Percentiles rank a stretch among this genome's conserved stretches.
Conservation (phyloP, 805 yeast species). For the Saturnispora galanensis region DNA sequence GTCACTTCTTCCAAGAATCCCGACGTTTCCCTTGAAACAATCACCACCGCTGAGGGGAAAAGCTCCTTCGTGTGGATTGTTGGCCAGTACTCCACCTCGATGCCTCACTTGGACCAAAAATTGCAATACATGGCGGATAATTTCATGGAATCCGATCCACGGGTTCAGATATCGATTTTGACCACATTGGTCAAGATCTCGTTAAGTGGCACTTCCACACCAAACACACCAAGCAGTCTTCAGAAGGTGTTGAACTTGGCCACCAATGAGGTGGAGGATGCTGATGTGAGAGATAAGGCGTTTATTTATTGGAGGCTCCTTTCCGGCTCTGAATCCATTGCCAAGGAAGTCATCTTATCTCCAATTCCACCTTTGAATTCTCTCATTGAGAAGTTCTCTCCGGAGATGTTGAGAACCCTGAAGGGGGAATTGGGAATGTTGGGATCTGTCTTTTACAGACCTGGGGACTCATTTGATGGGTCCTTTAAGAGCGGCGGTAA, state of each 20-base stretch:
- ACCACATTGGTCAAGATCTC: constrained; percentile 54
- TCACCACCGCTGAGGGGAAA: constrained; percentile 41
- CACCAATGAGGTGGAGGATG: constrained; percentile 56
- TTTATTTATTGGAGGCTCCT: constrained; percentile 72
- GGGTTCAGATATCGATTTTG: constrained; percentile 49
- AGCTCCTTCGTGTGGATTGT: constrained; percentile 59
- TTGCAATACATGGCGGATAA: constrained; percentile 37
- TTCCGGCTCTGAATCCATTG: constrained; percentile 23
- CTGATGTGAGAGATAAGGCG: constrained; percentile 75
- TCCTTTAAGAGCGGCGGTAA: background rate
- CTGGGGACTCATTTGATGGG: constrained; percentile 42
- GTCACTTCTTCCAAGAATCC: constrained; percentile 21
- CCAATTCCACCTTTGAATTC: constrained; percentile 64
- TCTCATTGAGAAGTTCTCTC: constrained; percentile 63
- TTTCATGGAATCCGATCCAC: constrained; percentile 50
- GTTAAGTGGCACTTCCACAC: constrained; percentile 23
- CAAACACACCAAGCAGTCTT: constrained; percentile 31
- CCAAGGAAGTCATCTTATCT: constrained; percentile 46
- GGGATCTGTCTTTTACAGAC: constrained; percentile 84
- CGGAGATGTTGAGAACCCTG: constrained; percentile 55
- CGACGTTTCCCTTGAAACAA: constrained; percentile 35
- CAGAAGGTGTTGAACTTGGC: constrained; percentile 54
- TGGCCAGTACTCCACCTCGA: constrained; percentile 60
- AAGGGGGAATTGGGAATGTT: constrained; percentile 71
- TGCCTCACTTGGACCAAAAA: constrained; percentile 41